These are phyloP conservation scores for Phallus indusiatus DNA, from an alignment of 768 basidiomycete genomes.

Conservation along the genomic window DNA sequence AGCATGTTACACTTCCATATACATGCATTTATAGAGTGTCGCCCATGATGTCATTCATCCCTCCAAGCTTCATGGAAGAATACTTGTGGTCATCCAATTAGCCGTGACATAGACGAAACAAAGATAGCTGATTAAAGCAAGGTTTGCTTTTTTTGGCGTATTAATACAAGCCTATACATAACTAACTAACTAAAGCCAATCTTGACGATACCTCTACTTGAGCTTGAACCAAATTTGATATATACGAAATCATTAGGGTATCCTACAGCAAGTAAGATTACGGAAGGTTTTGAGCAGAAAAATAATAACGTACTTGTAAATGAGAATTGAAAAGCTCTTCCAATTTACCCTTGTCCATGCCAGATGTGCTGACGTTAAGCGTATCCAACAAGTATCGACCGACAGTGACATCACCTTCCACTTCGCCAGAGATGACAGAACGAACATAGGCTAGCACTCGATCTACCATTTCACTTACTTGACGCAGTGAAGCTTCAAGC, in stretches of 20 bases:
- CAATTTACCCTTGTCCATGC: constrained; percentile 45
- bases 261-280: constrained; percentile 42
- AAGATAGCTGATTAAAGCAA: no score
- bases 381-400: constrained; percentile 91
- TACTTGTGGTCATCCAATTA: no score
- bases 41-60: no score
- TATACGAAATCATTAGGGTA: constrained; percentile 88
- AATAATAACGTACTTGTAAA: constrained; percentile 46
- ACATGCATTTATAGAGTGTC: no score
- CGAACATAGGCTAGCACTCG: constrained; percentile 80
- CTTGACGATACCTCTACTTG: constrained; percentile 90
- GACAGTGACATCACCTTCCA: constrained; percentile 71
- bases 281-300: background rate
- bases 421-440: constrained; percentile 67
- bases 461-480: constrained; percentile 71
- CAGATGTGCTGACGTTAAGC: constrained; percentile 60
- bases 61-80: no score
- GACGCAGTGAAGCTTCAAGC: constrained; percentile 62
- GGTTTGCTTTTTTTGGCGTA: no score
- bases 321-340: constrained; percentile 55
- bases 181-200: constrained; percentile 57
- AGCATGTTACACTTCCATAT: no score
- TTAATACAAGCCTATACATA: background rate
- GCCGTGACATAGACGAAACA: no score
- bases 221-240: constrained; percentile 85